phyloP scores from a whole-genome alignment of 306 rosid species.

The Vigna hirtella region DNA sequence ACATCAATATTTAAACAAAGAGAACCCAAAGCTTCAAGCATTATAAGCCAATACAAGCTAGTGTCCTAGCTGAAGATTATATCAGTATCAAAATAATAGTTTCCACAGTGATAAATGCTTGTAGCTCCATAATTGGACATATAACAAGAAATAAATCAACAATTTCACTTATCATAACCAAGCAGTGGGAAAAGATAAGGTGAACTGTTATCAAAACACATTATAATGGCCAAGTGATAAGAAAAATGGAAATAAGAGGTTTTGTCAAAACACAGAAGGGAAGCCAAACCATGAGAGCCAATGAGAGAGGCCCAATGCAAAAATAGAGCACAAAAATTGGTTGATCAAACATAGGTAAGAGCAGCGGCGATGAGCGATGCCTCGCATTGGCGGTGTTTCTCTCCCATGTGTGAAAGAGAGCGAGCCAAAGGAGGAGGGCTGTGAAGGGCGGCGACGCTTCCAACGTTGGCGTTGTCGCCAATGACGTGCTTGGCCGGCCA shows the following conservation, averaged over 20 bases:
- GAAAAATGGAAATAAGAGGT: conserved; percentile 23
- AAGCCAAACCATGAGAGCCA: not conserved
- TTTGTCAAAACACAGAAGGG: conserved; percentile 29
- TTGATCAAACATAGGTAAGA: not conserved
- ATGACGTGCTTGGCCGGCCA: too few relatives aligned
- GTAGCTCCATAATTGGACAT: conserved; percentile 21
- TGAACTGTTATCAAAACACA: conserved; percentile 2
- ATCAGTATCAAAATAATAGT: not conserved
- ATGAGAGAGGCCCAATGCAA: conserved; percentile 15
- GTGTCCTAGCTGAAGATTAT: not conserved
- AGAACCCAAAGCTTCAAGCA: conserved; percentile 13
- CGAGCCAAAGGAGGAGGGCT: too few relatives aligned
- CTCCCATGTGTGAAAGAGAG: too few relatives aligned
- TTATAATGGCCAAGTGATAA: conserved; percentile 9
- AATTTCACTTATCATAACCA: conserved; percentile 6
- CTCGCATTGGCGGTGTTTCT: too few relatives aligned
- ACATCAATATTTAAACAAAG: not conserved
- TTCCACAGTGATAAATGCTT: not conserved
- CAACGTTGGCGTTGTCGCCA: too few relatives aligned
- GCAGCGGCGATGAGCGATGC: too few relatives aligned
- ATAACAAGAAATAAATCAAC: conserved; percentile 1
- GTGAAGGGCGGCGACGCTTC: too few relatives aligned
- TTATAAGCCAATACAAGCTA: not conserved
- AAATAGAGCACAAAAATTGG: not conserved
- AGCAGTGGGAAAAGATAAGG: not conserved